phyloP scores from a whole-genome alignment of 257 asterid genomes.

The Fraxinus pennsylvanica region DNA sequence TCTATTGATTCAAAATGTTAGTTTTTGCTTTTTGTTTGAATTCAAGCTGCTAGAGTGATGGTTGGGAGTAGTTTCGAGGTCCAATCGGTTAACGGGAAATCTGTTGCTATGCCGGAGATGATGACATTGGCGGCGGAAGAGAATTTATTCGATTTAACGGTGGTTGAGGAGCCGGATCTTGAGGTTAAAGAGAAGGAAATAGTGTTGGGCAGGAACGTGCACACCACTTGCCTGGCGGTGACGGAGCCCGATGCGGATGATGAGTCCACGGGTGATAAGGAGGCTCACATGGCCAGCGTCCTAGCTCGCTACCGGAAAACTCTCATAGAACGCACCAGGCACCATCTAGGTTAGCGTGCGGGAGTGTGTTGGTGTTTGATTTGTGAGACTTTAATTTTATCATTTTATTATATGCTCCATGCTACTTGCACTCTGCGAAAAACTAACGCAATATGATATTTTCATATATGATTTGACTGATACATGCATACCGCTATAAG shows the following conservation, averaged over 20 bases:
- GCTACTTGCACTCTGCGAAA: background rate
- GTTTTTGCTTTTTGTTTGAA: conserved; percentile 1
- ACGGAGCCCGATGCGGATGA: conserved; percentile 97
- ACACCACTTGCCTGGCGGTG: conserved; percentile 73
- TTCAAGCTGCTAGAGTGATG: conserved; percentile 33
- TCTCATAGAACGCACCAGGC: conserved; percentile 76
- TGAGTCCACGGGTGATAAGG: conserved; percentile 92
- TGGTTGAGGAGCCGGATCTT: conserved; percentile 47
- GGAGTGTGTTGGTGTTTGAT: background rate
- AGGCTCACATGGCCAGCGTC: conserved; percentile 90
- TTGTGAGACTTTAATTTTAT: background rate
- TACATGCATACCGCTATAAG: background rate
- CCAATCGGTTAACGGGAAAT: conserved; percentile 40
- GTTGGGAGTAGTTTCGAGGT: conserved; percentile 42
- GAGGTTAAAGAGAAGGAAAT: conserved; percentile 45
- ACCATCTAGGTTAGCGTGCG: conserved; percentile 67
- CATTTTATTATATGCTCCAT: background rate
- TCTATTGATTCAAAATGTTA: background rate
- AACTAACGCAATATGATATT: background rate
- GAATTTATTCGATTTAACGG: conserved; percentile 51
- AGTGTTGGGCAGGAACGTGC: conserved; percentile 81
- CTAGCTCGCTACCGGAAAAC: conserved; percentile 82
- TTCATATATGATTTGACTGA: background rate
- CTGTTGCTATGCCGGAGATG: conserved; percentile 18
- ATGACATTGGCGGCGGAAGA: conserved; percentile 17